Conservation (phyloP, 1,284 basidiomycete species). For the Quambalaria eucalypti region DNA sequence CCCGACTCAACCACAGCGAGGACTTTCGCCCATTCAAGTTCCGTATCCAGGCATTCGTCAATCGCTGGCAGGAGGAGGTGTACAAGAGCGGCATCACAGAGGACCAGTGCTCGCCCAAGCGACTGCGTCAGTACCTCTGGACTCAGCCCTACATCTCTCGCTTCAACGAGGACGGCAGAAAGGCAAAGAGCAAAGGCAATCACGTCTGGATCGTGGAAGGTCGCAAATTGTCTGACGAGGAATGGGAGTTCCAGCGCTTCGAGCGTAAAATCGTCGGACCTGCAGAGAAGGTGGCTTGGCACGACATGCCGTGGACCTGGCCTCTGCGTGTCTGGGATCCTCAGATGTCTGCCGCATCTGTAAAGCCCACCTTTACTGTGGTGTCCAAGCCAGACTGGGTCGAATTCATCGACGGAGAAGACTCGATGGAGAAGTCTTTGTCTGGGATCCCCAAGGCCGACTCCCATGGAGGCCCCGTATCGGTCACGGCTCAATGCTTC, state of each 20-base stretch:
- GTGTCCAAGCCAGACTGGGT: slow-evolving; percentile 77
- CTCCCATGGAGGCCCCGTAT: not conserved
- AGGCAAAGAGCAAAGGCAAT: slow-evolving; percentile 98
- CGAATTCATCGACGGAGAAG: slow-evolving; percentile 66
- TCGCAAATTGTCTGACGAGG: slow-evolving; percentile 60
- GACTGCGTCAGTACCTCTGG: slow-evolving; percentile 68
- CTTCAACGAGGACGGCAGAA: slow-evolving; percentile 86
- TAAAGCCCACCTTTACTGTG: slow-evolving; percentile 70
- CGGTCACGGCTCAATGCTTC: not conserved
- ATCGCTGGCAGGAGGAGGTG: slow-evolving; percentile 87
- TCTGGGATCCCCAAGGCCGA: slow-evolving; percentile 24
- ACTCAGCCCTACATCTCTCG: slow-evolving; percentile 80
- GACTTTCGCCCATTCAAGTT: slow-evolving; percentile 99
- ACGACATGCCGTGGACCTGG: slow-evolving; percentile 81
- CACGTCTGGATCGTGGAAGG: slow-evolving; percentile 99
- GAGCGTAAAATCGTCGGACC: slow-evolving; percentile 48
- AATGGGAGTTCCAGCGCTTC: slow-evolving; percentile 87
- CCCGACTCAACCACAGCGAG: slow-evolving; percentile 59
- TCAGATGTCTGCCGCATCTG: slow-evolving; percentile 53
- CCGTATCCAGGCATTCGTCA: slow-evolving; percentile 95
- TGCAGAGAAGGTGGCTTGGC: slow-evolving; percentile 57
- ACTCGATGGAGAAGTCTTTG: slow-evolving; percentile 21
- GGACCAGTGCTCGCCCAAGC: slow-evolving; percentile 52
- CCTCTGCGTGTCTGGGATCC: slow-evolving; percentile 94
- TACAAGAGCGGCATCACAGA: slow-evolving; percentile 52